These are phyloP conservation scores for Thielaviopsis euricoi DNA, from an alignment of 2,329 filamentous ascomycete genomes.

Conservation along the genomic window DNA sequence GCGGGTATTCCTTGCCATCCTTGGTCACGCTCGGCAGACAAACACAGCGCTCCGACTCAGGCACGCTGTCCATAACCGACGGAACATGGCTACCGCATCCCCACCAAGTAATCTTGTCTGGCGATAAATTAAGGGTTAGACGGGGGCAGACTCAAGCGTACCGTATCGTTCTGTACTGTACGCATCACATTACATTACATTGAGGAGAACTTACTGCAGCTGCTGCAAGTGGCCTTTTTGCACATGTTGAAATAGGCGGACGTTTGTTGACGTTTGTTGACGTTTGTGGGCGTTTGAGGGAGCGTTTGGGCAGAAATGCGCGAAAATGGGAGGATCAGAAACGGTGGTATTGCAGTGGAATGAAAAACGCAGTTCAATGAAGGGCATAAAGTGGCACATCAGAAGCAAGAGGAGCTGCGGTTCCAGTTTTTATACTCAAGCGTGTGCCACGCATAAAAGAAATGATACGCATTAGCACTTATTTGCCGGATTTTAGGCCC, in stretches of 20 bases:
- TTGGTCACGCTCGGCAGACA: conserved; percentile 47
- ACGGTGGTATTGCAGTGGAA: too few species aligned
- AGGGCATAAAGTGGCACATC: too few species aligned
- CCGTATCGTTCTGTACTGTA: too few species aligned
- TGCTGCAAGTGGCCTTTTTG: conserved; percentile 43
- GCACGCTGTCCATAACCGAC: conserved; percentile 42
- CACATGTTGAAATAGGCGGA: conserved; percentile 33
- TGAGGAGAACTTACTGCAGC: conserved; percentile 37
- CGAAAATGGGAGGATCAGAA: background rate
- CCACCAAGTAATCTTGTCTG: conserved; percentile 46
- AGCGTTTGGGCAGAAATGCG: background rate
- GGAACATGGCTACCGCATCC: conserved; percentile 48
- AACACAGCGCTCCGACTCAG: conserved; percentile 42
- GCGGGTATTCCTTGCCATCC: conserved; percentile 46
- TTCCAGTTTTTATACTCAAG: background rate
- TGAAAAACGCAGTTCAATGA: background rate
- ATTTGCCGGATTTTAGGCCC: background rate
- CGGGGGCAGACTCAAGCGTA: background rate
- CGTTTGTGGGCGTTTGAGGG: background rate
- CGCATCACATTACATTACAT: background rate
- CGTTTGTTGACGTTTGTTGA: conserved; percentile 19
- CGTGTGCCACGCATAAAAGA: too few species aligned
- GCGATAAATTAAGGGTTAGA: background rate
- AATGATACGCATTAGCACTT: background rate
- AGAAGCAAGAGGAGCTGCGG: background rate